These are phyloP conservation scores for Candida glucosophila DNA, from an alignment of 1,139 yeast genomes.

Conservation along the genomic window DNA sequence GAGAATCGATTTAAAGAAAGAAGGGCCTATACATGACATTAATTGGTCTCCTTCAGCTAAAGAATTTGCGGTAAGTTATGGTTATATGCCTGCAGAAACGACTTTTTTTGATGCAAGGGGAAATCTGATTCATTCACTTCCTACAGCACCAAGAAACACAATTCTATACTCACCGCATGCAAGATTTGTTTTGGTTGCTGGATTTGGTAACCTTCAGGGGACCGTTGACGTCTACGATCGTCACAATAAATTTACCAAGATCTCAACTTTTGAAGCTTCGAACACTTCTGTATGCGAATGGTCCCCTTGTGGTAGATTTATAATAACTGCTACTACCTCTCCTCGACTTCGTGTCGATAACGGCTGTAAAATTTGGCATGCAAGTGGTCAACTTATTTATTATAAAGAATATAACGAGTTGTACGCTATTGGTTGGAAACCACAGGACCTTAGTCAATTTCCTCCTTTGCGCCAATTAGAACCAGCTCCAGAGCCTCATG, in stretches of 20 bases:
- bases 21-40: conserved; percentile 96
- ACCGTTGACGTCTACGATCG: conserved; percentile 93
- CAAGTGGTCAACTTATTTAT: conserved; percentile 72
- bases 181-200: conserved; percentile 83
- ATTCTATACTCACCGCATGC: conserved; percentile 92
- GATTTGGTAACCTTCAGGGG: conserved; percentile 97
- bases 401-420: conserved; percentile 76
- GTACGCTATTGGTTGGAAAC: conserved; percentile 79
- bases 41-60: conserved; percentile 96
- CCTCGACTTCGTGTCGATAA: conserved; percentile 97
- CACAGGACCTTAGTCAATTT: conserved; percentile 52
- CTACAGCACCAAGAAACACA: conserved; percentile 85
- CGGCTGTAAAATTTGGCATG: conserved; percentile 91
- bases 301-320: conserved; percentile 96
- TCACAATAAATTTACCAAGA: conserved; percentile 72
- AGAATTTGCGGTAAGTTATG: conserved; percentile 95
- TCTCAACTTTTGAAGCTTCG: conserved; percentile 80
- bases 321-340: conserved; percentile 92
- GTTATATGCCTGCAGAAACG: conserved; percentile 96
- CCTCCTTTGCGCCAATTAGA: conserved; percentile 51
- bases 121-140: conserved; percentile 72
- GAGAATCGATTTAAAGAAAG: conserved; percentile 77
- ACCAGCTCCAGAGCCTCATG: conserved; percentile 60
- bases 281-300: conserved; percentile 94
- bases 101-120: conserved; percentile 95